Evolutionary conservation across 352 stramenopile species (phyloP).

Genomic region (Phytophthora brassicae): DNA sequence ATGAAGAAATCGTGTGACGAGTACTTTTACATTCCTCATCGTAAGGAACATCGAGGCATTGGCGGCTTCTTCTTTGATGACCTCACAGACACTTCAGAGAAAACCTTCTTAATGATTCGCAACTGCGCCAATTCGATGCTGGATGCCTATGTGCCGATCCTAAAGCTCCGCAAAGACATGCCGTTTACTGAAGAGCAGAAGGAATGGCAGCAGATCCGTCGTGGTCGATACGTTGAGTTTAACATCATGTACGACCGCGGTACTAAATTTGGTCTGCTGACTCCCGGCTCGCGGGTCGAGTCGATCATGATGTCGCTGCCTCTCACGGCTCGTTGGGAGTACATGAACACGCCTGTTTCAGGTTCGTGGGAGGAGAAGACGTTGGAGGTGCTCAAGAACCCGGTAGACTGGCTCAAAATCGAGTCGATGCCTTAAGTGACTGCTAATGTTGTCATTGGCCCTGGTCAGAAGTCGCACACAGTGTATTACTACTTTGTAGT

Average conservation of each 20-base stretch:
- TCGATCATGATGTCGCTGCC: slow-evolving; percentile 99
- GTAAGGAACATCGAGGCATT: slow-evolving; percentile 94
- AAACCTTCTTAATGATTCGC: slow-evolving; percentile 81
- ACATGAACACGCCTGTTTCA: slow-evolving; percentile 88
- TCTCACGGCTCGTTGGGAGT: slow-evolving; percentile 96
- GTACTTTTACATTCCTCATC: slow-evolving; percentile 98
- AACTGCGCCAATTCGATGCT: slow-evolving; percentile 82
- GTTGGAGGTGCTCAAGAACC: slow-evolving; percentile 92
- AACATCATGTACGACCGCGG: slow-evolving; percentile 99
- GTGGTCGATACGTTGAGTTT: slow-evolving; percentile 98
- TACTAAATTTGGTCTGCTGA: slow-evolving; percentile 98
- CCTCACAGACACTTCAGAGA: slow-evolving; percentile 92
- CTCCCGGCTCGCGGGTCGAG: slow-evolving; percentile 95
- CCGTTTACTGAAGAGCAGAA: slow-evolving; percentile 96
- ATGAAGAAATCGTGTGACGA: slow-evolving; percentile 98
- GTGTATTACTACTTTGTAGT: no score
- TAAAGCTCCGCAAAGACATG: slow-evolving; percentile 95
- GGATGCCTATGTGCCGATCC: slow-evolving; percentile 95
- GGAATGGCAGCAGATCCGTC: slow-evolving; percentile 97
- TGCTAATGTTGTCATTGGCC: no score
- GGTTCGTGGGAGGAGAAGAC: slow-evolving; percentile 94
- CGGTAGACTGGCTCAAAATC: slow-evolving; percentile 94
- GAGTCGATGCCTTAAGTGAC: slow-evolving; percentile 20
- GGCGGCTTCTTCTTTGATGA: slow-evolving; percentile 99
- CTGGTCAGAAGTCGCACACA: no score